Base-by-base conservation (phyloP, 306 rosid species). In the Cercis canadensis region DNA sequence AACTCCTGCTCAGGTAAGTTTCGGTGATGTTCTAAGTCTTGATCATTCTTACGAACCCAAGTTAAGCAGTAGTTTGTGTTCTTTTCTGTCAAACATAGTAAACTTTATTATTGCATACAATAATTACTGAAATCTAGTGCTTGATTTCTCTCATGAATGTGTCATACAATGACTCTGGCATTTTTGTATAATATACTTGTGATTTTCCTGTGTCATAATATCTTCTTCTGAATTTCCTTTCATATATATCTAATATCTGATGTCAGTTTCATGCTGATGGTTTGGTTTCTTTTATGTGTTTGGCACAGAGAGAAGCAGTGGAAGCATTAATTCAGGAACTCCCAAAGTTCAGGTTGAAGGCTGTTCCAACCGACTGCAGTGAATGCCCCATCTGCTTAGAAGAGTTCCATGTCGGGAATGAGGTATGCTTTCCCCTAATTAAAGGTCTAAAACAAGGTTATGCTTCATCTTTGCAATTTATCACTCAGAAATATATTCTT, bases 271-370 rank as follows among this genome's bases (percentile, higher is more conserved):
- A 52, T 36, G 51, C 64, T 81, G 65, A 70, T 75, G 68, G 24
- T 75, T 80, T 41, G 54, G 19, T 39, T 70, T 70, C 62, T 55
- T 59, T 24, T 80, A 54, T 76, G 58, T 67, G 81, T 65, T 51
- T 77, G 77, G 40, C 17, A 7, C 90, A 94, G 99, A 91, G 96
- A 77, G 99, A 94, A 85, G 99, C 99, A 18, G 99, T 94, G 17
- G 99, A 94, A 86, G 99, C 99, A 70, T 90, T 94, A 70, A 91
- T 94, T 83, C 96, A 94, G 91, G 99, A 94, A 77, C 97, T 94
- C 60, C 99, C 99, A 0, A 91, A 94, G 85, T 94, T 94, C 84
- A 83, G 86, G 80, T 80, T 94, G 65, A 94, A 94, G 88, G 96
- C 99, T 70, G 99, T 94, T 81, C 97, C 97, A 53, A 91, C 97